Base-by-base conservation (phyloP, 176 grass and related monocot genomes). In the Oryza officinalis region DNA sequence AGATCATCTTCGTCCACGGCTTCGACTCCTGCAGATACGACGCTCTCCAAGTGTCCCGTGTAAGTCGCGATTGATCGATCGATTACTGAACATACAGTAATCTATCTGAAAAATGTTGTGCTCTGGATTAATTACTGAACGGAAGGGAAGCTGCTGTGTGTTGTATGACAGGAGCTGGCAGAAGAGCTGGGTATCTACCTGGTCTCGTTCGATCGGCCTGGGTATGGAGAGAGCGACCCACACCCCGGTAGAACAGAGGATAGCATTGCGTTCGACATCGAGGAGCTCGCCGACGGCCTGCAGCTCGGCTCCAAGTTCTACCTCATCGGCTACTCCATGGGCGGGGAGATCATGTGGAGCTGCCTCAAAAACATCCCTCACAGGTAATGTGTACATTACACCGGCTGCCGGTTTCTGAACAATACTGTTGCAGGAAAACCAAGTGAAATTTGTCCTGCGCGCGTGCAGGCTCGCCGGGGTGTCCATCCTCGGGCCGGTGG, bases 221-320 rank as follows among this genome's bases (percentile, higher is more conserved):
- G 95, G 52, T 97, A 97, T 2, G 95, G 88, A 12, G 92, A 97
- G 95, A 97, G 95, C 25, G 95, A 94, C 8, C 92, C 90, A 3
- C 69, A 93, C 79, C 95, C 90, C 0, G 78, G 57, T 1, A 79
- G 85, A 71, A 91, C 90, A 0, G 92, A 75, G 65, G 86, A 86
- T 26, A 94, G 88, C 86, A 84, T 88, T 13, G 90, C 92, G 1
- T 17, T 80, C 0, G 95, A 97, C 77, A 94, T 97, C 78, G 86
- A 91, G 38, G 57, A 91, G 71, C 87, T 97, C 10, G 95, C 92
- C 0, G 90, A 97, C 63, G 72, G 79, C 8, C 63, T 94, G 37
- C 60, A 93, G 41, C 91, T 97, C 3, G 95, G 92, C 25, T 14
- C 47, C 6, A 94, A 71, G 71, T 94, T 97, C 79, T 91, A 92